Conservation (phyloP, 768 basidiomycete species). For the Agrocybe praecox region DNA sequence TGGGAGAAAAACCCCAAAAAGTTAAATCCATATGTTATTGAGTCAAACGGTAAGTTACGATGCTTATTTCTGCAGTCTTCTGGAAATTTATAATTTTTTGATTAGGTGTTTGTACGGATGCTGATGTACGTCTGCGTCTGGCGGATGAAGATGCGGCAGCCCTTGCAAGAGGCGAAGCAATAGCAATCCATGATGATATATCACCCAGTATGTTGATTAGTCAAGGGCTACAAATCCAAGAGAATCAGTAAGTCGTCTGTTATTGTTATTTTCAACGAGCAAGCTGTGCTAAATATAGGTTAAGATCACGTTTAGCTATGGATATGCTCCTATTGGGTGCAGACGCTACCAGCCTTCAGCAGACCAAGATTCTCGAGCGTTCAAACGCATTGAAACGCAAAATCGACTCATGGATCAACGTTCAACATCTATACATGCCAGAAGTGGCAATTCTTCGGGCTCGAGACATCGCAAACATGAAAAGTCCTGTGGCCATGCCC, state of each 20-base stretch:
- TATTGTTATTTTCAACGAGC: too few relatives aligned
- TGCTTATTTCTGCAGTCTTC: too few relatives aligned
- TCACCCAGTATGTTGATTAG: too few relatives aligned
- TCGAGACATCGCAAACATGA: neutral
- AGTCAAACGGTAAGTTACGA: neutral
- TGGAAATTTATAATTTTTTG: too few relatives aligned
- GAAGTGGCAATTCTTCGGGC: neutral
- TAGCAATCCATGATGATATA: neutral
- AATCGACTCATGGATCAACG: conserved; percentile 27
- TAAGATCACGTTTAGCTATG: conserved; percentile 14
- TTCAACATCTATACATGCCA: conserved; percentile 33
- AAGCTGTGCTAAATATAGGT: neutral
- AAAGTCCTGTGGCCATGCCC: neutral
- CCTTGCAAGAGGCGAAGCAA: neutral
- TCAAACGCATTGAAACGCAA: conserved; percentile 18
- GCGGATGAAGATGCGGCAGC: neutral
- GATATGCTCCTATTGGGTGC: conserved; percentile 15
- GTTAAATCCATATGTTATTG: conserved; percentile 9
- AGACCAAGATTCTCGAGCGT: conserved; percentile 26
- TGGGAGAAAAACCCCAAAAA: conserved; percentile 7
- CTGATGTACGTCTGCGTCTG: neutral
- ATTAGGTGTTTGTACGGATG: too few relatives aligned
- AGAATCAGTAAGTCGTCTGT: too few relatives aligned
- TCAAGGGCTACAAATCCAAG: too few relatives aligned
- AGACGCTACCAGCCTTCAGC: conserved; percentile 30